These are phyloP conservation scores for Paracorniculantispora psalliotae DNA, from an alignment of 2,329 filamentous ascomycete genomes.

Conservation along the genomic window DNA sequence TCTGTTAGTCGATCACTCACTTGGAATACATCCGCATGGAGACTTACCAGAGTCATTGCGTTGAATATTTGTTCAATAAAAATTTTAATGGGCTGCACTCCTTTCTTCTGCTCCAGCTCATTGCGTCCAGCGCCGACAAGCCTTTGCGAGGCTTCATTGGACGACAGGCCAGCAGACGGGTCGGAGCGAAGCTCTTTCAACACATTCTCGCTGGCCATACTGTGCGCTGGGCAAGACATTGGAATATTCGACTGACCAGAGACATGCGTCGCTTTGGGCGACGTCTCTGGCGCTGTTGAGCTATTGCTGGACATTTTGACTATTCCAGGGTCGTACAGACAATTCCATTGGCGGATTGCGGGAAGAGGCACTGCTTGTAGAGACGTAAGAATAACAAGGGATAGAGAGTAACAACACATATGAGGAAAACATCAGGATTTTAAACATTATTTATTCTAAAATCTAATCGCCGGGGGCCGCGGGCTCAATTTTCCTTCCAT, in stretches of 20 bases:
- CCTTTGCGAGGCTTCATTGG: conserved; percentile 45
- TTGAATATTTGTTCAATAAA: conserved; percentile 53
- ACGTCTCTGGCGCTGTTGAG: background rate
- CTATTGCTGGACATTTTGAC: conserved; percentile 5
- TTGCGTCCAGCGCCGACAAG: conserved; percentile 54
- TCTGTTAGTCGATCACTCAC: background rate
- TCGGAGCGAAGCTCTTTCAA: conserved; percentile 46
- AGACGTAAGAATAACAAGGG: background rate
- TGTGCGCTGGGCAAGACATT: conserved; percentile 53
- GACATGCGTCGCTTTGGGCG: conserved; percentile 19
- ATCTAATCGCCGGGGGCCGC: background rate
- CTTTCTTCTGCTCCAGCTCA: conserved; percentile 42
- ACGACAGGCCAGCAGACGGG: conserved; percentile 48
- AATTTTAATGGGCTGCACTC: conserved; percentile 54
- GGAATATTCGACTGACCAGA: conserved; percentile 31
- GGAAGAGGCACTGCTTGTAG: background rate
- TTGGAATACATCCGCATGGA: rapidly evolving
- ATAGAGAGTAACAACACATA: background rate
- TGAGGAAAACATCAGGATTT: background rate
- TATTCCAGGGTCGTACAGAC: background rate
- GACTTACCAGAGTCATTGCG: conserved; percentile 49
- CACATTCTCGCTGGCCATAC: conserved; percentile 3
- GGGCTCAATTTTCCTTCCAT: background rate
- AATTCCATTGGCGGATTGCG: background rate
- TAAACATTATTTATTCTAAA: background rate